Percentiles rank a stretch among this genome's conserved stretches.
These are phyloP conservation scores for Pseudogymnoascus verrucosus DNA, from an alignment of 2,329 filamentous ascomycete genomes.

Conservation along the genomic window DNA sequence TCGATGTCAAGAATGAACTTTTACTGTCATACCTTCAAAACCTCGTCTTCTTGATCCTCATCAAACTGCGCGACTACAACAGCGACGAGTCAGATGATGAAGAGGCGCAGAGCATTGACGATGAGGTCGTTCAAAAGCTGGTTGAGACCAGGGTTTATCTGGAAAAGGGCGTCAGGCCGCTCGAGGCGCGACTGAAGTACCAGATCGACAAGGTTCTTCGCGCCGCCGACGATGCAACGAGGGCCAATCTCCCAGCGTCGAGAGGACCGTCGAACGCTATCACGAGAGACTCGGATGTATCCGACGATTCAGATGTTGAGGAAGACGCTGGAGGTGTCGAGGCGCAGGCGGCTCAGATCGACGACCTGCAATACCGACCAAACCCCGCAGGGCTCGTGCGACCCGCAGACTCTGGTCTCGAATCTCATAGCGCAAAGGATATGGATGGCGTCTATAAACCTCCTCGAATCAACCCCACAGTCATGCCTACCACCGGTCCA, in stretches of 20 bases:
- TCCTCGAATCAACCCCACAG: slow-evolving; percentile 76
- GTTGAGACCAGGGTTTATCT: slow-evolving; percentile 85
- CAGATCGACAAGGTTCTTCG: slow-evolving; percentile 93
- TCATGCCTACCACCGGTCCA: slow-evolving; percentile 56
- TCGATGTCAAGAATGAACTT: slow-evolving; percentile 96
- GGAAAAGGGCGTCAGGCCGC: slow-evolving; percentile 81
- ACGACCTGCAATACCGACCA: slow-evolving; percentile 55
- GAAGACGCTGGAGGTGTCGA: slow-evolving; percentile 19
- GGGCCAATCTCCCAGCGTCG: slow-evolving; percentile 7
- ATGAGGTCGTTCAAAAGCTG: slow-evolving; percentile 75
- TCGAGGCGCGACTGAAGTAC: slow-evolving; percentile 87
- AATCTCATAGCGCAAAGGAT: slow-evolving; percentile 29
- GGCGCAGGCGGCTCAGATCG: slow-evolving; percentile 32
- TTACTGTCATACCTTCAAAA: slow-evolving; percentile 94
- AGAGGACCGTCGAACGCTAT: slow-evolving; percentile 31
- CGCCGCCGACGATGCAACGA: slow-evolving; percentile 60
- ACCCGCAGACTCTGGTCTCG: slow-evolving; percentile 18
- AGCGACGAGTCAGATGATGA: slow-evolving; percentile 28
- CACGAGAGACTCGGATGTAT: slow-evolving; percentile 22
- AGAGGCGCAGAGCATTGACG: slow-evolving; percentile 41
- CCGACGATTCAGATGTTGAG: slow-evolving; percentile 27
- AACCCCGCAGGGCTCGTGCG: slow-evolving; percentile 42
- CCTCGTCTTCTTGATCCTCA: slow-evolving; percentile 75
- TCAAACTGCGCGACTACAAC: slow-evolving; percentile 60
- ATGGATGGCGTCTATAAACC: slow-evolving; percentile 75